Percentiles rank a stretch among this genome's conserved stretches.
Evolutionary conservation across 495 filamentous ascomycete genomes (phyloP).

Genomic region (Lichina pygmaea): DNA sequence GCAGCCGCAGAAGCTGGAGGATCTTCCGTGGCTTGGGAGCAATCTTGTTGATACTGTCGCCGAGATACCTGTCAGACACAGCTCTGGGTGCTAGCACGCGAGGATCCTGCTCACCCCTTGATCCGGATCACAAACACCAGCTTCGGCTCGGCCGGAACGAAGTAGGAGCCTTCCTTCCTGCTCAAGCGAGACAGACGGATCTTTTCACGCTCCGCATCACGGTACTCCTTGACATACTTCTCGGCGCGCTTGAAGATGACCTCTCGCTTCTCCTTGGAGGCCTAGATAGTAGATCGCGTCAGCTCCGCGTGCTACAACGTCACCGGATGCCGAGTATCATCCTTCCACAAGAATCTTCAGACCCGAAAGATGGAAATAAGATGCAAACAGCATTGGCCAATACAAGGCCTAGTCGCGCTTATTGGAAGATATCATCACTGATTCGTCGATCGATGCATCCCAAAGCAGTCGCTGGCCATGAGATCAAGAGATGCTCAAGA

Average conservation of each 20-base stretch:
- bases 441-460: slow-evolving; percentile 15
- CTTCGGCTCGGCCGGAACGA: slow-evolving; percentile 83
- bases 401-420: slow-evolving; percentile 60
- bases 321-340: slow-evolving; percentile 1
- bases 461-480: neutral
- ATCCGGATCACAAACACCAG: slow-evolving; percentile 97
- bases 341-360: slow-evolving; percentile 26
- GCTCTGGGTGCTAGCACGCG: neutral
- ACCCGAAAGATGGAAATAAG: slow-evolving; percentile 99
- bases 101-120: slow-evolving; percentile 44
- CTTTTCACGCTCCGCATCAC: slow-evolving; percentile 92
- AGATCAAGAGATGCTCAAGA: too few species aligned
- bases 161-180: slow-evolving; percentile 80
- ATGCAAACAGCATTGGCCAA: slow-evolving; percentile 83
- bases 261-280: slow-evolving; percentile 86
- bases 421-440: slow-evolving; percentile 53
- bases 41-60: slow-evolving; percentile 95
- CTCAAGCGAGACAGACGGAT: slow-evolving; percentile 68
- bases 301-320: slow-evolving; percentile 11
- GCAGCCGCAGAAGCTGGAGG: slow-evolving; percentile 89
- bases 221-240: slow-evolving; percentile 98
- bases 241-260: slow-evolving; percentile 99
- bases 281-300: slow-evolving; percentile 24
- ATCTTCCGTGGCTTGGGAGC: slow-evolving; percentile 99
- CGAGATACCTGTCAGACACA: slow-evolving; percentile 4